Percentiles rank a stretch among this genome's conserved stretches.
Evolutionary conservation across 345 rosid species (phyloP).

Genomic region (Moricandia moricandioides): DNA sequence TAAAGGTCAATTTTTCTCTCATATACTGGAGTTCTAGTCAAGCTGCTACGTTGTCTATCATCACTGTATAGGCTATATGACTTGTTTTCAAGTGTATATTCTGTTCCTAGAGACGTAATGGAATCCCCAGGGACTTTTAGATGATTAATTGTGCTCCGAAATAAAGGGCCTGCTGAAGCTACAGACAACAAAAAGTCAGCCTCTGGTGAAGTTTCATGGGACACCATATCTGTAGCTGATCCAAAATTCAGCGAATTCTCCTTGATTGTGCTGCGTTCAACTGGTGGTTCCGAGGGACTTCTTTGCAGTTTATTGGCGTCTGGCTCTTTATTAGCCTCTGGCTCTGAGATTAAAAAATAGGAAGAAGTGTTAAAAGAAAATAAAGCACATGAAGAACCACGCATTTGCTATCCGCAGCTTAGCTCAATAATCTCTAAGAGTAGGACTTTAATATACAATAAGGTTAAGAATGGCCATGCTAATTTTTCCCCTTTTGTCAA

Average conservation of each 20-base stretch:
- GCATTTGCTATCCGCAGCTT: constrained; percentile 17
- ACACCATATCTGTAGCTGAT: constrained; percentile 34
- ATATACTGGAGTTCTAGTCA: constrained; percentile 31
- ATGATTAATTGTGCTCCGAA: constrained; percentile 56
- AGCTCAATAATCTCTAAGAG: constrained; percentile 13
- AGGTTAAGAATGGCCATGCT: constrained; percentile 13
- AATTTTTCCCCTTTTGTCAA: background rate
- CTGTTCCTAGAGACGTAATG: constrained; percentile 28
- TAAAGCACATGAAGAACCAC: constrained; percentile 12
- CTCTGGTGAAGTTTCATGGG: constrained; percentile 31
- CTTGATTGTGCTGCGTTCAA: constrained; percentile 26
- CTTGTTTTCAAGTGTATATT: constrained; percentile 30
- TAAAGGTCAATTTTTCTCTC: constrained; percentile 49
- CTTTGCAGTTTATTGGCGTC: constrained; percentile 44
- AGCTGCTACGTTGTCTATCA: constrained; percentile 31
- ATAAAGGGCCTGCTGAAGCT: constrained; percentile 40
- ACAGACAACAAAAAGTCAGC: constrained; percentile 29
- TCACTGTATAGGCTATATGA: constrained; percentile 32
- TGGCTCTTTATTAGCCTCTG: constrained; percentile 47
- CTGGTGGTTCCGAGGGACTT: constrained; percentile 39
- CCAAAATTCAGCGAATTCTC: constrained; percentile 22
- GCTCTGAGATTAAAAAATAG: constrained; percentile 24
- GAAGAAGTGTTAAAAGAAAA: constrained; percentile 7
- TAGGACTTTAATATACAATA: constrained; percentile 5
- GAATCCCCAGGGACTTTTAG: constrained; percentile 43